phyloP scores from a whole-genome alignment of 345 rosid genomes.

The Laguncularia racemosa region DNA sequence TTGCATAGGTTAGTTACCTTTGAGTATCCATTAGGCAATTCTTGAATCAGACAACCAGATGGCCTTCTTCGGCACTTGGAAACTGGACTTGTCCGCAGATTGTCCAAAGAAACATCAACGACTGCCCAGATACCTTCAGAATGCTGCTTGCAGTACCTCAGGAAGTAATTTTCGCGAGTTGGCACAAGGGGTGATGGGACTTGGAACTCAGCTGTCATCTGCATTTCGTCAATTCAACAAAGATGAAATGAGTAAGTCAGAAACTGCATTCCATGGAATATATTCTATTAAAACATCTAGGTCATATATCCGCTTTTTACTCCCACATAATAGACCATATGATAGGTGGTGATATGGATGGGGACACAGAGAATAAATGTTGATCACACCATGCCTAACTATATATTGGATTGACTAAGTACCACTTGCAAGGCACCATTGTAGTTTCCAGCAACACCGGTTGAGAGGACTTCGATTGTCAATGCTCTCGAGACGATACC shows the following conservation, averaged over 20 bases:
- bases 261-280: too few species aligned
- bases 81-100: conserved; percentile 35
- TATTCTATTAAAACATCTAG: too few species aligned
- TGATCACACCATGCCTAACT: background rate
- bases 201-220: conserved; percentile 97
- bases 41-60: conserved; percentile 89
- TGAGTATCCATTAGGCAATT: conserved; percentile 85
- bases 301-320: too few species aligned
- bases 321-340: too few species aligned
- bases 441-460: conserved; percentile 95
- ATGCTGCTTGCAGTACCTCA: conserved; percentile 88
- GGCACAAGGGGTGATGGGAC: conserved; percentile 89
- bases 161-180: conserved; percentile 72
- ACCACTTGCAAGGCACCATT: conserved; percentile 99
- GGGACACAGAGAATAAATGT: too few species aligned
- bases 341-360: too few species aligned
- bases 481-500: conserved; percentile 86
- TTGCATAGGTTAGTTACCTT: conserved; percentile 37
- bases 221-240: background rate
- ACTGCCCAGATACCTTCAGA: conserved; percentile 81
- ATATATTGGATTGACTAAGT: conserved; percentile 2
- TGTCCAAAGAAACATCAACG: conserved; percentile 88
- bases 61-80: conserved; percentile 73
- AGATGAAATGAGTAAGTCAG: too few species aligned
- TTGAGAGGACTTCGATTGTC: conserved; percentile 87